Base-by-base conservation (phyloP, 176 grass and related monocot genomes). In the Themeda triandra region DNA sequence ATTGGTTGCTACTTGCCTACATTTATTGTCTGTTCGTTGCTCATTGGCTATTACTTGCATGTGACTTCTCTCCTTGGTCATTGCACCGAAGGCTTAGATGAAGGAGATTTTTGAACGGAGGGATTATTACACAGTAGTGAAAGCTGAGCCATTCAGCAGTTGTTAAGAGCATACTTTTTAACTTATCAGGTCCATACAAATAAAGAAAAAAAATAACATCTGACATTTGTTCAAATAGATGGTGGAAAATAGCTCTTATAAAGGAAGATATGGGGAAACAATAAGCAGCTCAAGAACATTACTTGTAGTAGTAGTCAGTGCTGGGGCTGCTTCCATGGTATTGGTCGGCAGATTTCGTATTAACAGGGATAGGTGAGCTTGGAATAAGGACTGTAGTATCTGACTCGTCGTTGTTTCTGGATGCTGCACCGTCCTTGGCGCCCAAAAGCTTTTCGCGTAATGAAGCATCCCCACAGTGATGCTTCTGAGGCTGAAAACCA, bases 291-390 rank as follows among this genome's bases (percentile, higher is more conserved):
- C 37, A 69, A 86, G 71, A 85, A 86, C 76, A 82, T 88, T 99
- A 99, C 96, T 44, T 66, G 73, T 96, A 99, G 82, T 96, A 99
- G 81, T 89, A 94, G 53, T 99, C 91, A 27, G 63, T 66, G 36
- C 41, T 69, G 28, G 75, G 78, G 25, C 66, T 84, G 83, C 36
- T 69, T 48, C 82, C 56, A 65, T 85, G 74, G 54, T 30, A 63
- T 39, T 86, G 76, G n/a, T 77, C 15, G 28, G 72, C 44, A 71
- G 63, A 6, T 84, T 85, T 76, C 42, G 63, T 27, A 44, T 85
- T 62, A 56, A 94, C 93, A 80, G 88, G 91, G 75, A 99, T 94
- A 62, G 96, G 89, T 31, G 83, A 94, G 88, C 93, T 99, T 75
- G 67, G 53, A 73, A 79, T 75, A 45, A 83, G 83, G 75, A 73